These are phyloP conservation scores for Helianthus tuberosus DNA, from an alignment of 129 eudicot genomes.

Conservation along the genomic window DNA sequence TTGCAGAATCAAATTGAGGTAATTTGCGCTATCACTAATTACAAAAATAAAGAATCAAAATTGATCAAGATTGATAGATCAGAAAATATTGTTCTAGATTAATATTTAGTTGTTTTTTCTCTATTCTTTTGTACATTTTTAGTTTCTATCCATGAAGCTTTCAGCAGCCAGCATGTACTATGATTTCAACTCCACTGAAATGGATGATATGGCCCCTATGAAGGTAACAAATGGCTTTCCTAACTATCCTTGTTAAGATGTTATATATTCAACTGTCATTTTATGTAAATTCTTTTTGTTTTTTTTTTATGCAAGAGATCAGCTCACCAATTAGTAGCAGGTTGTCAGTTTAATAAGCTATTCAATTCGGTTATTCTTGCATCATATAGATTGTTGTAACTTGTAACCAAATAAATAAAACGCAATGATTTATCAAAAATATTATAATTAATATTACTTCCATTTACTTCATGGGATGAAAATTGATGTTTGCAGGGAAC, in stretches of 20 bases:
- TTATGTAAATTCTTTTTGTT: too few species aligned
- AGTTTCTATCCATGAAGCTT: constrained; percentile 95
- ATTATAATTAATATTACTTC: background rate
- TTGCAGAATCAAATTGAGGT: constrained; percentile 94
- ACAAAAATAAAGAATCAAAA: background rate
- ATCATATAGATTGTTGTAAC: background rate
- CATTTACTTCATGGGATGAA: constrained; percentile 32
- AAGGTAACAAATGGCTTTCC: constrained; percentile 43
- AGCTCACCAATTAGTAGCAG: too few species aligned
- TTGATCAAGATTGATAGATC: background rate
- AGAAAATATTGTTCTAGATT: background rate
- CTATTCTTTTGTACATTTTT: background rate
- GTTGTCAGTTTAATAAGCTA: too few species aligned
- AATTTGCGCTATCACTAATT: background rate
- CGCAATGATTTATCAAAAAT: background rate
- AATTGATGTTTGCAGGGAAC: constrained; percentile 54
- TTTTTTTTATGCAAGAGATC: too few species aligned
- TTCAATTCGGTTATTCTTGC: background rate
- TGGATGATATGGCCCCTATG: constrained; percentile 60
- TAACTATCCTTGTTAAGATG: background rate
- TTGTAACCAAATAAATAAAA: too few species aligned
- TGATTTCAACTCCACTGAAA: constrained; percentile 84
- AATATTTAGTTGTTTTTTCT: background rate
- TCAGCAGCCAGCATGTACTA: constrained; percentile 90
- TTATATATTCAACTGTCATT: background rate